Percentiles rank a stretch among this genome's conserved stretches.
Conservation (phyloP, 495 filamentous ascomycete species). For the Aspergillus avenaceus region DNA sequence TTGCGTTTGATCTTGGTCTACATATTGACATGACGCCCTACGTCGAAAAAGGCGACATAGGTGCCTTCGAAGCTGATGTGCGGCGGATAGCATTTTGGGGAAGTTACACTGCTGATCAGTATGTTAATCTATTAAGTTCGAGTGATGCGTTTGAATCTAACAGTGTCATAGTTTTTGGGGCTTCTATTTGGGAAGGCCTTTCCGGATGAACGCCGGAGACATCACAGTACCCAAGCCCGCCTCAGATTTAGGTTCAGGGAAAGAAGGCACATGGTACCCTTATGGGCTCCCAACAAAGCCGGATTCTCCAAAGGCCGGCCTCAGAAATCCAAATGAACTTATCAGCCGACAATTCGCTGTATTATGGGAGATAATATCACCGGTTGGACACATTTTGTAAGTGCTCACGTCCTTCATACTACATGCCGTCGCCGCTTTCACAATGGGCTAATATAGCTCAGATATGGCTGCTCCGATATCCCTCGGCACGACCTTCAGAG, state of each 20-base stretch:
- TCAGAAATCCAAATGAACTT: conserved; percentile 37
- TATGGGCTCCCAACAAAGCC: conserved; percentile 34
- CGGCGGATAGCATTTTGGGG: conserved; percentile 47
- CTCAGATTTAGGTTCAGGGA: conserved; percentile 27
- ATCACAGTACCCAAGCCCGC: conserved; percentile 42
- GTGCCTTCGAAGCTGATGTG: conserved; percentile 39
- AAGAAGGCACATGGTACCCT: conserved; percentile 39
- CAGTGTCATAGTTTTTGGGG: conserved; percentile 39
- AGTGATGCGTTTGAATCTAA: background rate
- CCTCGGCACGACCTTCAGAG: conserved; percentile 43
- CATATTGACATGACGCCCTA: conserved; percentile 47
- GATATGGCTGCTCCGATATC: conserved; percentile 44
- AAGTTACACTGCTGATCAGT: conserved; percentile 49
- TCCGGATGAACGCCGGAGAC: conserved; percentile 44
- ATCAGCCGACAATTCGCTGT: conserved; percentile 43
- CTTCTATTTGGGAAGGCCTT: conserved; percentile 44
- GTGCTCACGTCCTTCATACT: background rate
- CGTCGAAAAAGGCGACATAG: conserved; percentile 41
- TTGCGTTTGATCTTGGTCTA: conserved; percentile 47
- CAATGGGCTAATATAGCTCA: conserved; percentile 3
- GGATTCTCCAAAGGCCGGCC: conserved; percentile 12
- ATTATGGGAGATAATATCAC: conserved; percentile 48
- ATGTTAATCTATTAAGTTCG: conserved; percentile 9
- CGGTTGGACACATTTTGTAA: conserved; percentile 45
- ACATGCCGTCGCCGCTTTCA: conserved; percentile 10